Evolutionary conservation across 805 yeast genomes (phyloP), one percentile per base, ranked within the genome.

Genomic region (Teunomyces tritomae): DNA sequence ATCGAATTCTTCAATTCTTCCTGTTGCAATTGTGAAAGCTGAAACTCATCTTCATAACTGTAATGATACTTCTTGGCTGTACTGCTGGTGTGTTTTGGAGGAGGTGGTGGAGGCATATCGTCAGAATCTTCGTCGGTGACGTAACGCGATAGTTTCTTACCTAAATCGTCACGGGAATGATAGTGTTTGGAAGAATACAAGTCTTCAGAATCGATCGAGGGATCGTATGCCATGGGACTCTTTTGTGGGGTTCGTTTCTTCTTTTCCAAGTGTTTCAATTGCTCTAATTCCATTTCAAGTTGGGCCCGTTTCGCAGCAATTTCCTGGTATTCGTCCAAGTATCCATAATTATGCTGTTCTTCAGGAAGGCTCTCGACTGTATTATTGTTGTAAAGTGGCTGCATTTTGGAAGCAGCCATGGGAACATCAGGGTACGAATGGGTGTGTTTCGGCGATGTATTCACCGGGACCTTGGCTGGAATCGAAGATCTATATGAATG

Each of bases 1-100:
- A 71, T 58, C 3, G 76, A 71, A 48, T 62, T 68, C 42, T 67
- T 70, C 49, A 71, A 58, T 32, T 68, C 74, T 48, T 70, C 71
- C 40, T 64, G 71, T 40, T 65, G 69, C 40, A 57, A 45, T 40
- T 65, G 70, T 6, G 69, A 63, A 26, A 66, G 53, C 37, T 61
- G 57, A 44, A 59, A 54, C 20, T 58, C 39, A 16, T 64, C 70
- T 43, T 63, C 69, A 24, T 62, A 58, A 35, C 55, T 61, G 52
- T 70, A 70, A 47, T 68, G 71, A 13, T 27, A 48, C n/a, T 56
- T 20, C 35, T 53, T 53, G 5, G 48, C 32, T 3, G 58, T 54
- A 16, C 51, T 46, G 16, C 51, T 46, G 27, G 49, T 39, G 37
- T 59, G 70, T 45, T 62, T 64, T 1, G 73, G 70, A 5, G 71